Evolutionary conservation across 345 rosid genomes (phyloP), one percentile per base, ranked within the genome.

Genomic region (Cardiospermum halicacabum): DNA sequence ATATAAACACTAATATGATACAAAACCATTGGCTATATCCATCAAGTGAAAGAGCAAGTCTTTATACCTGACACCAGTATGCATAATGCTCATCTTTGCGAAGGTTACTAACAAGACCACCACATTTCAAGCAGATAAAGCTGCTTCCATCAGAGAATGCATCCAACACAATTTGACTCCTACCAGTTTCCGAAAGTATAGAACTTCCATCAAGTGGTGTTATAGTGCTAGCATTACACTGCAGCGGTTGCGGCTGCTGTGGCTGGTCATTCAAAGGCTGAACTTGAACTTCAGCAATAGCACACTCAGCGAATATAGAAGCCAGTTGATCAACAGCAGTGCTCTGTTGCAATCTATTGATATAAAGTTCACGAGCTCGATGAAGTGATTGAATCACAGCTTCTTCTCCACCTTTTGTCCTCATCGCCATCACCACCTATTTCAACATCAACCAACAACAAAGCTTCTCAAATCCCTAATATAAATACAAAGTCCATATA

Each of bases 81-180:
- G 96, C 85, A 69, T 81, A 84, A 56, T 91, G 99, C 80, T 91
- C 91, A 25, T 95, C 99, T 80, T 75, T 87, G 24, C 97, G 91
- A 66, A 85, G 78, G 67, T 74, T 80, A 57, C 97, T 87, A 56
- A 95, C 99, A 39, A 95, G 88, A 59, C 99, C 97, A 11, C 99
- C 96, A 11, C 99, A 95, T 18, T 83, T 84, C 72, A 95, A 71
- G 71, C 97, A 91, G 32, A 89, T 82, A 74, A 89, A 95, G 81
- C 96, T 95, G 84, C 96, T 95, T 71, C 96, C 97, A 31, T 91
- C 97, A 0, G 94, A 81, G 78, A 81, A 91, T 24, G 97, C 97
- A 47, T 91, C 99, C 69, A 87, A 75, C 75, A 87, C 86, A 48
- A 95, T 69, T 70, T 91, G 99, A 48, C 43, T 77, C 76, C 96